A percentile compares a stretch with the other conserved stretches of the same genome.
phyloP scores from a whole-genome alignment of 2,329 filamentous ascomycete genomes.

The Penicillium sp. region DNA sequence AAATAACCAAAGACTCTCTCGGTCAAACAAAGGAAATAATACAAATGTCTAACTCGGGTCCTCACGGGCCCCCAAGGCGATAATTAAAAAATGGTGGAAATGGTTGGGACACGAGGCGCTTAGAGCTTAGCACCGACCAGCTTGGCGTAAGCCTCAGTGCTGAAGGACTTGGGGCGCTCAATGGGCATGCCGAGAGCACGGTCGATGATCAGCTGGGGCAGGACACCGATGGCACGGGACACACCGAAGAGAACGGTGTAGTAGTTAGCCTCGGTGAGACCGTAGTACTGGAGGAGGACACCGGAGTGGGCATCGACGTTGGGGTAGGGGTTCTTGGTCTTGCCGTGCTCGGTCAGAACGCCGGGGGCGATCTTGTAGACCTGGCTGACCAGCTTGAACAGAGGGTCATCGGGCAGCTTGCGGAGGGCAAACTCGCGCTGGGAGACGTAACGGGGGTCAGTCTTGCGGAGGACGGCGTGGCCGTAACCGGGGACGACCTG shows the following conservation, averaged over 20 bases:
- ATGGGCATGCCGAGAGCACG: slow-evolving; percentile 95
- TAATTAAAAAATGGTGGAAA: slow-evolving; percentile 15
- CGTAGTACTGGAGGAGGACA: slow-evolving; percentile 99
- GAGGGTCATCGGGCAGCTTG: slow-evolving; percentile 93
- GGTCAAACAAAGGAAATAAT: slow-evolving; percentile 29
- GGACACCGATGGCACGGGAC: slow-evolving; percentile 94
- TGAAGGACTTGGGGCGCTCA: slow-evolving; percentile 99
- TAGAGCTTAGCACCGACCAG: slow-evolving; percentile 88
- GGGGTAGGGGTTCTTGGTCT: slow-evolving; percentile 99
- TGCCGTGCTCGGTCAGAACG: slow-evolving; percentile 98
- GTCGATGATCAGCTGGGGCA: slow-evolving; percentile 99
- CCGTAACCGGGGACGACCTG: slow-evolving; percentile 98
- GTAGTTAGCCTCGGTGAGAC: slow-evolving; percentile 97
- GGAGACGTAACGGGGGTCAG: slow-evolving; percentile 96
- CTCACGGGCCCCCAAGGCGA: slow-evolving; percentile 10
- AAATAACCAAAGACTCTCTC: slow-evolving; percentile 36
- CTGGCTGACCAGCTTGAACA: slow-evolving; percentile 99
- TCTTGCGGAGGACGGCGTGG: slow-evolving; percentile 99
- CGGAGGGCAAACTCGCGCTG: slow-evolving; percentile 95
- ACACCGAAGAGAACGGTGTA: slow-evolving; percentile 99
- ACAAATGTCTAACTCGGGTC: slow-evolving; percentile 20
- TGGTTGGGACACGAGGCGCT: slow-evolving; percentile 24
- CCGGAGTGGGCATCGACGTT: slow-evolving; percentile 99
- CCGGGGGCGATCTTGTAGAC: slow-evolving; percentile 99
- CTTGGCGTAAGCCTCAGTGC: slow-evolving; percentile 94